Percentiles rank a stretch among this genome's conserved stretches.
Conservation (phyloP, 371 early-diverging fungal genomes). For the Mortierella sp. region DNA sequence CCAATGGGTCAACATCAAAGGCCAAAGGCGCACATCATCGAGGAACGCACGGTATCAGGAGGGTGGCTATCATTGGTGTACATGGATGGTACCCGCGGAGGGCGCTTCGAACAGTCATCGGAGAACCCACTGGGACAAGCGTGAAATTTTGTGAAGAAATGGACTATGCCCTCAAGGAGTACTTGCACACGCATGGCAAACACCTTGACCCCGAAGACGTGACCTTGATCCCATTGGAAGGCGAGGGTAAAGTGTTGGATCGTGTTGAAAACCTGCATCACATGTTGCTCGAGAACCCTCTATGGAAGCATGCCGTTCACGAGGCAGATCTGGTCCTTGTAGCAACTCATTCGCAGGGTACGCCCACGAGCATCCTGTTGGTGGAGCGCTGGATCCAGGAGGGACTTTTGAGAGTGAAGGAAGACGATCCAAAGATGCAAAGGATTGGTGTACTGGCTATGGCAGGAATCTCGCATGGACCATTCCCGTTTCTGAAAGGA, state of each 20-base stretch:
- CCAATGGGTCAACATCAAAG: not conserved
- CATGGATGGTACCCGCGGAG: conserved; percentile 92
- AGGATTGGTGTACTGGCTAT: conserved; percentile 83
- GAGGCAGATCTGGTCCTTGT: conserved; percentile 85
- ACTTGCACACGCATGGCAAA: conserved; percentile 66
- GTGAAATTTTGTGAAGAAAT: conserved; percentile 87
- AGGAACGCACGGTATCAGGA: conserved; percentile 47
- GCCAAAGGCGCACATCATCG: conserved; percentile 5
- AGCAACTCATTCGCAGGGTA: conserved; percentile 92
- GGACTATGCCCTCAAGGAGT: conserved; percentile 69
- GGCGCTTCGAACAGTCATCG: conserved; percentile 77
- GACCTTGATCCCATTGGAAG: conserved; percentile 84
- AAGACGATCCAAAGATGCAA: conserved; percentile 65
- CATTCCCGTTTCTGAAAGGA: conserved; percentile 83
- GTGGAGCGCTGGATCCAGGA: conserved; percentile 74
- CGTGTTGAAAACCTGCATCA: conserved; percentile 79
- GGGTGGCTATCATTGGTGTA: conserved; percentile 75
- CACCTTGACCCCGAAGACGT: conserved; percentile 64
- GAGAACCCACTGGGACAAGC: conserved; percentile 94
- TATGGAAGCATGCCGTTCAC: conserved; percentile 58
- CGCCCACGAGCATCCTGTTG: conserved; percentile 85
- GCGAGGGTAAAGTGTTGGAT: conserved; percentile 89
- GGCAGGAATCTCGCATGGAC: conserved; percentile 94
- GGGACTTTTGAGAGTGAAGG: conserved; percentile 60
- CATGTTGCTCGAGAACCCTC: conserved; percentile 62